phyloP scores from a whole-genome alignment of 257 asterid species.

The Leptodermis oblonga region DNA sequence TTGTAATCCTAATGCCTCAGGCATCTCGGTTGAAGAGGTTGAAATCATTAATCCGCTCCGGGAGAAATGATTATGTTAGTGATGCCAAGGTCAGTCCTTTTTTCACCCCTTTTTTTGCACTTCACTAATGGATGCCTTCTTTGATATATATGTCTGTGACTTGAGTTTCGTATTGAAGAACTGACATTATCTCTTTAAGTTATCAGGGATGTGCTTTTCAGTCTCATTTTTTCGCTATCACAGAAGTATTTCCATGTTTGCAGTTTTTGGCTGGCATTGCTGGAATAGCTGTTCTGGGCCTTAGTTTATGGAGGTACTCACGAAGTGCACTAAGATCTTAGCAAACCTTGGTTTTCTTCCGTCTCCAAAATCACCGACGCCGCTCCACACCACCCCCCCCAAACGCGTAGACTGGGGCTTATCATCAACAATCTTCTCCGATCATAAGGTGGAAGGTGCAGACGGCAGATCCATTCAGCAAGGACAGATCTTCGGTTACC shows the following conservation, averaged over 20 bases:
- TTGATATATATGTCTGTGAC: background rate
- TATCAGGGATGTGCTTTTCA: conserved; percentile 5
- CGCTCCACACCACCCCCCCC: background rate
- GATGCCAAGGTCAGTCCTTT: conserved; percentile 62
- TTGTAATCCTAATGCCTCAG: conserved; percentile 94
- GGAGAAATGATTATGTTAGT: conserved; percentile 30
- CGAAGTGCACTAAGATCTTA: conserved; percentile 42
- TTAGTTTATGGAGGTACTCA: conserved; percentile 64
- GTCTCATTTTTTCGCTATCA: background rate
- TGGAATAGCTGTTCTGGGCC: conserved; percentile 50
- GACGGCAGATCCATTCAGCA: background rate
- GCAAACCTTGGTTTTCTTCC: conserved; percentile 3
- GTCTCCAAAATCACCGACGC: background rate
- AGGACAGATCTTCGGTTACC: background rate
- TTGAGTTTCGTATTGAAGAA: background rate
- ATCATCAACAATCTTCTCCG: background rate
- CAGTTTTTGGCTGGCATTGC: conserved; percentile 72
- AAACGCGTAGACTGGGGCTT: background rate
- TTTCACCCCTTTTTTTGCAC: background rate
- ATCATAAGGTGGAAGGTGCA: background rate
- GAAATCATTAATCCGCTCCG: conserved; percentile 41
- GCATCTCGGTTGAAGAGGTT: conserved; percentile 50
- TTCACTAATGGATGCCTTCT: background rate
- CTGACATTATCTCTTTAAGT: too few species aligned
- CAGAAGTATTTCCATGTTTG: background rate